Evolutionary conservation across 2,329 filamentous ascomycete species (phyloP).

Genomic region (Arthrobotrys sphaeroides): DNA sequence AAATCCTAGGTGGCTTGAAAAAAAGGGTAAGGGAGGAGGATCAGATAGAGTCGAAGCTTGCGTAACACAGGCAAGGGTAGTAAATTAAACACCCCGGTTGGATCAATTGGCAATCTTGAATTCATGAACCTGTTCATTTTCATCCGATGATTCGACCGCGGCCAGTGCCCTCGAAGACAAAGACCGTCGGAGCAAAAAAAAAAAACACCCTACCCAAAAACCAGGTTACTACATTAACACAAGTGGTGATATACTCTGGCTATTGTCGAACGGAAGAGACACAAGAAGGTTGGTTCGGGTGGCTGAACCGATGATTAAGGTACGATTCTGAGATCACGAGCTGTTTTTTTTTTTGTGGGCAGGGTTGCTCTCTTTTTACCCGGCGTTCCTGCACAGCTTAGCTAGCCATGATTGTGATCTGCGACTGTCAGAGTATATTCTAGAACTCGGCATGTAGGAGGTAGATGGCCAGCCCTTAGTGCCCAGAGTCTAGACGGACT

Average conservation of each 20-base stretch:
- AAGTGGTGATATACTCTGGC: neutral
- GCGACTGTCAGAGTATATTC: neutral
- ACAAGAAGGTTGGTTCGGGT: conserved; percentile 15
- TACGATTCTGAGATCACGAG: conserved; percentile 22
- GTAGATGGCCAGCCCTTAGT: neutral
- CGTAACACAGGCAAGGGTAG: conserved; percentile 15
- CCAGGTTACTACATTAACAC: conserved; percentile 6
- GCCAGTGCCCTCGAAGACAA: no score
- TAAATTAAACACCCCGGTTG: conserved; percentile 12
- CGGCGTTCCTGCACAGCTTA: neutral
- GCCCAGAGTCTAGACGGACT: neutral
- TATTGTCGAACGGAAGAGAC: neutral
- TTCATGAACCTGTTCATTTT: neutral
- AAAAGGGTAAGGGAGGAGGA: neutral
- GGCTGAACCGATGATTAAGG: conserved; percentile 37
- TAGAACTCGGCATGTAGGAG: conserved; percentile 10
- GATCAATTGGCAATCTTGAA: no score
- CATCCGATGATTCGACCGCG: neutral
- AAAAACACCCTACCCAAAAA: neutral
- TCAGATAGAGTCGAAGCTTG: conserved; percentile 2
- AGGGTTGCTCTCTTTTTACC: neutral
- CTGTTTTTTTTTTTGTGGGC: conserved; percentile 3
- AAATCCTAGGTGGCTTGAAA: conserved; percentile 1
- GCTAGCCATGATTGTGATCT: neutral
- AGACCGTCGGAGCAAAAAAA: neutral